Base-by-base conservation (phyloP, 2,329 filamentous ascomycete genomes). In the Fusarium nygamai region DNA sequence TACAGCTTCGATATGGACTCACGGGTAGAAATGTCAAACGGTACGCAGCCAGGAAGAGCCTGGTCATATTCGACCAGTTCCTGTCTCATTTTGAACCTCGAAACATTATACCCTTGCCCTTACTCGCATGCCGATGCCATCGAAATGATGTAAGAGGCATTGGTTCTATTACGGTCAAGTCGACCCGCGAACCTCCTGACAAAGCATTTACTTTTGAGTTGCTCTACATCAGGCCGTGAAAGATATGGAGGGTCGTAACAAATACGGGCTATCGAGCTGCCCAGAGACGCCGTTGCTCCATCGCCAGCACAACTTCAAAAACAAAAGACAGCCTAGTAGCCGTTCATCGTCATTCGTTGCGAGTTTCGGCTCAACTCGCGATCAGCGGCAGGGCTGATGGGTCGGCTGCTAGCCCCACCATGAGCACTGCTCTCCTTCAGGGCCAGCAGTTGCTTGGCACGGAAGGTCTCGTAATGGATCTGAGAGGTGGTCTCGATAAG, bases 401-500 rank as follows among this genome's bases (percentile, higher is more conserved):
- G 96, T 83, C 96, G 90, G 80, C 82, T 83, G 87, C 94, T 96
- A 76, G 92, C 91, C 78, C 91, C 87, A 76, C 92, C 93, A 76
- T 94, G 93, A 78, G 94, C 94, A 82, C 94, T 97, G 89, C 93
- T 98, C 89, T 99, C 96, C 91, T 98, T 99, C 83, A 99, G 90
- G 67, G 96, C 96, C 82, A 99, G 88, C 80, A 99, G 89, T 86
- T 99, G 96, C 92, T 99, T 99, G 81, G 96, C 95, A 85, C 96
- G 95, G 95, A 99, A 99, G 69, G 95, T 97, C 89, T 99, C 96
- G 89, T 99, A 99, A 90, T 99, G 96, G 85, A 98, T 99, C 88
- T 99, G 96, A 78, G 95, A 98, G 54, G 96, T 99, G 38, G 96
- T 99, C 88, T 99, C 96, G 85, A 99, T 98, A 78, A 99, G 91